Conservation (phyloP, 352 stramenopile species). For the Halophytophthora batemanensis region DNA sequence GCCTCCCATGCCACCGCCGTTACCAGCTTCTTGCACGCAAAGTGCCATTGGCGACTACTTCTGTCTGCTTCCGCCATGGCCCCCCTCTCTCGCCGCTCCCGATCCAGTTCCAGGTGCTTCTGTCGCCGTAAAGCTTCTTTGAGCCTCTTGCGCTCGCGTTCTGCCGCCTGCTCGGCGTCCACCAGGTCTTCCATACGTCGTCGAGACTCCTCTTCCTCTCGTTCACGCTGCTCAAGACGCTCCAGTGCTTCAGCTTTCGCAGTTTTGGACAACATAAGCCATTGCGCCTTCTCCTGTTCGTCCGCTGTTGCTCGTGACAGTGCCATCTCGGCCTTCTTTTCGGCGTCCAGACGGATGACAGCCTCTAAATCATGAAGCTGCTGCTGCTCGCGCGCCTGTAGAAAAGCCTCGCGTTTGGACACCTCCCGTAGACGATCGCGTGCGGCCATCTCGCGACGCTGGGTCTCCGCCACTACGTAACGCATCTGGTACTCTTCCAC, state of each 20-base stretch:
- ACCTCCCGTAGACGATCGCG: constrained; percentile 32
- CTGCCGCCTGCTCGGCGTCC: constrained; percentile 3
- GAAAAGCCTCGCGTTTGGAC: constrained; percentile 28
- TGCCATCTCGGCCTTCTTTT: constrained; percentile 31
- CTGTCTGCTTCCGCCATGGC: constrained; percentile 44
- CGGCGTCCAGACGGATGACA: constrained; percentile 9
- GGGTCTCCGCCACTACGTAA: constrained; percentile 43
- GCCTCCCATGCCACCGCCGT: constrained; percentile 37
- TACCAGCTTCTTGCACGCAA: constrained; percentile 32
- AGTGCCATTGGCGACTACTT: constrained; percentile 30
- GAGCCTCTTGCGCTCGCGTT: not conserved
- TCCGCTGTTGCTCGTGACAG: constrained; percentile 18
- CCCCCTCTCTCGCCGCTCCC: constrained; percentile 28
- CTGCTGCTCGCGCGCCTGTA: constrained; percentile 27
- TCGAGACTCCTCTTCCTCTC: constrained; percentile 16
- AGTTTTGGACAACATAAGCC: constrained; percentile 17
- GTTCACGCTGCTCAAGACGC: constrained; percentile 15
- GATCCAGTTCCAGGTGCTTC: constrained; percentile 39
- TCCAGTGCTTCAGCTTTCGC: constrained; percentile 16
- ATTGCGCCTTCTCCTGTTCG: constrained; percentile 22
- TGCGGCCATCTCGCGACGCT: constrained; percentile 29
- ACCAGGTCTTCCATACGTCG: constrained; percentile 17
- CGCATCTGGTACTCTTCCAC: constrained; percentile 55
- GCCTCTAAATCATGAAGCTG: constrained; percentile 27
- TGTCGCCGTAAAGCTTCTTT: constrained; percentile 24